These are phyloP conservation scores for Gautieria morchelliformis DNA, from an alignment of 768 basidiomycete genomes.

Conservation along the genomic window DNA sequence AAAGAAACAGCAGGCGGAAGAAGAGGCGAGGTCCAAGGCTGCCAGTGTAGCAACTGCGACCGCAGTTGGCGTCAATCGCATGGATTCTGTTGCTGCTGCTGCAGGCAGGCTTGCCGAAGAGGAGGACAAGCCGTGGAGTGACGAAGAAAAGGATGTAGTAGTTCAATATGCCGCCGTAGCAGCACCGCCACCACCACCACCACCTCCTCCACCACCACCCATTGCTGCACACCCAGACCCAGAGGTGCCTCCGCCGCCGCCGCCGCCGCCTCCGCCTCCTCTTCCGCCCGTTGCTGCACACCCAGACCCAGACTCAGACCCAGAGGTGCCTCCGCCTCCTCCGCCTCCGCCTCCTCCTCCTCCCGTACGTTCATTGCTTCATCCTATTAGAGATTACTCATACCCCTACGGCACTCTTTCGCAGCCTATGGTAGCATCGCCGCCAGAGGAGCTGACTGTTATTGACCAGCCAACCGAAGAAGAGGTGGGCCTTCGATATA, in stretches of 20 bases:
- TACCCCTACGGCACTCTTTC: neutral
- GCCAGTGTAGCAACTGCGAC: slow-evolving; percentile 38
- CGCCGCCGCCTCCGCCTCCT: slow-evolving; percentile 32
- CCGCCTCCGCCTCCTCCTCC: slow-evolving; percentile 28
- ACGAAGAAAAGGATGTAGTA: neutral
- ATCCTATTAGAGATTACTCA: no score
- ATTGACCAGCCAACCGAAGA: neutral
- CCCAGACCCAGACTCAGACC: slow-evolving; percentile 23
- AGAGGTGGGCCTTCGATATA: neutral
- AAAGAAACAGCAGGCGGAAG: slow-evolving; percentile 78
- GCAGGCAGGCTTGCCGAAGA: slow-evolving; percentile 8
- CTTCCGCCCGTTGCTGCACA: slow-evolving; percentile 14
- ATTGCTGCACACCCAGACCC: slow-evolving; percentile 23
- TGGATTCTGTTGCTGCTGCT: slow-evolving; percentile 33
- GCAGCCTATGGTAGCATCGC: neutral
- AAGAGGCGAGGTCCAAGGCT: slow-evolving; percentile 52
- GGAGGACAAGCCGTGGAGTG: slow-evolving; percentile 1
- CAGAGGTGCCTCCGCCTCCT: slow-evolving; percentile 34
- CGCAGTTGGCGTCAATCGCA: slow-evolving; percentile 31
- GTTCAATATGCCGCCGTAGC: slow-evolving; percentile 9
- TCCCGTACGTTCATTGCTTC: neutral
- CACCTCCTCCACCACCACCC: slow-evolving; percentile 37
- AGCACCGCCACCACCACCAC: slow-evolving; percentile 30
- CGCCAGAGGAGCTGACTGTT: neutral
- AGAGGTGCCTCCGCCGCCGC: slow-evolving; percentile 35